A percentile compares a stretch with the other conserved stretches of the same genome.
Evolutionary conservation across 495 filamentous ascomycete species (phyloP).

Genomic region (Aspergillus ostianus): DNA sequence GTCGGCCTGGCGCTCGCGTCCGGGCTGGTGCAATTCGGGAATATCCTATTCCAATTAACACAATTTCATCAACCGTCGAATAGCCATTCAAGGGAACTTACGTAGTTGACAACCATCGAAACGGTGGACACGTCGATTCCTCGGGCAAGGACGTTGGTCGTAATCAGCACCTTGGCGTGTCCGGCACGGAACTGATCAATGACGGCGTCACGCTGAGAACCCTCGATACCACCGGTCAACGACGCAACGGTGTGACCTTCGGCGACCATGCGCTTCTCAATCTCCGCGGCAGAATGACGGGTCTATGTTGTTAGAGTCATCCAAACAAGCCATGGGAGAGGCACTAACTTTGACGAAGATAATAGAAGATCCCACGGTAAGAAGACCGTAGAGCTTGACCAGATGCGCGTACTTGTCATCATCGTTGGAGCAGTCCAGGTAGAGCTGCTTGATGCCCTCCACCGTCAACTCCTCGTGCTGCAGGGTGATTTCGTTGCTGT

Average conservation of each 20-base stretch:
- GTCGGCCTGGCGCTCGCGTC: slow-evolving; percentile 56
- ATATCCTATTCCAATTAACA: slow-evolving; percentile 48
- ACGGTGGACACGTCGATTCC: slow-evolving; percentile 97
- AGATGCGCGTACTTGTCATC: slow-evolving; percentile 83
- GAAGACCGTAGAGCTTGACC: slow-evolving; percentile 87
- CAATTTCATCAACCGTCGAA: not conserved
- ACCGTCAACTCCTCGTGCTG: slow-evolving; percentile 90
- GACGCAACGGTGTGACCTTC: slow-evolving; percentile 91
- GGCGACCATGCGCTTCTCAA: slow-evolving; percentile 77
- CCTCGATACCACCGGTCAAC: slow-evolving; percentile 83
- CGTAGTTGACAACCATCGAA: slow-evolving; percentile 96
- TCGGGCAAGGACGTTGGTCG: slow-evolving; percentile 94
- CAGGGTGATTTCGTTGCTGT: slow-evolving; percentile 84
- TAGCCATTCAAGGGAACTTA: slow-evolving; percentile 22
- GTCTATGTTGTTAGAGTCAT: slow-evolving; percentile 52
- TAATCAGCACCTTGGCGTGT: slow-evolving; percentile 93
- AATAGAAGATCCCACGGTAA: slow-evolving; percentile 94
- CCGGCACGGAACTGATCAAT: slow-evolving; percentile 86
- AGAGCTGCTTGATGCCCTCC: slow-evolving; percentile 94
- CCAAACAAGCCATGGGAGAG: not conserved
- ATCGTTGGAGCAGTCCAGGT: slow-evolving; percentile 82
- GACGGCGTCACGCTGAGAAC: slow-evolving; percentile 74
- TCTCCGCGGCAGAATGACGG: slow-evolving; percentile 74
- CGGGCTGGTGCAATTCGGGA: slow-evolving; percentile 39
- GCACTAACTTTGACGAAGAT: slow-evolving; percentile 85